These are phyloP conservation scores for Sphagnum magellanicum DNA, from an alignment of 228 moss, liverwort and hornwort genomes.

Conservation along the genomic window DNA sequence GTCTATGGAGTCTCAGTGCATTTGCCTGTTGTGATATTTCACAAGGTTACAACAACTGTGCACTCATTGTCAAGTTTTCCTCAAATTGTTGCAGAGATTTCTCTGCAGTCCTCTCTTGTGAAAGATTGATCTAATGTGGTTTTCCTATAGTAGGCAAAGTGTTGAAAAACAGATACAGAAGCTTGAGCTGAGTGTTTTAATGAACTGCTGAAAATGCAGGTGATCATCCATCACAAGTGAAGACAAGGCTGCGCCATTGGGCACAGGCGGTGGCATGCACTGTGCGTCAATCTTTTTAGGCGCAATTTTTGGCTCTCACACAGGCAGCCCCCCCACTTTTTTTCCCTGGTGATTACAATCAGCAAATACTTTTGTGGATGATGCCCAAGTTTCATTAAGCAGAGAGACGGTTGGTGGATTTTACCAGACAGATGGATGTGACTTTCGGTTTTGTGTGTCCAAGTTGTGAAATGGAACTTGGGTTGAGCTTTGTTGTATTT, in stretches of 20 bases:
- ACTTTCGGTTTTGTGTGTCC: not conserved
- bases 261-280: conserved; percentile 12
- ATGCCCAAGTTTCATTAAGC: not conserved
- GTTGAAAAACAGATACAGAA: no score
- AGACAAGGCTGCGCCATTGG: conserved; percentile 9
- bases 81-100: no score
- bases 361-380: not conserved
- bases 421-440: not conserved
- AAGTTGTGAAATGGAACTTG: not conserved
- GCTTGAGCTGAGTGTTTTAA: not conserved
- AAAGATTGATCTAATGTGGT: no score
- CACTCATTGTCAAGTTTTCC: no score
- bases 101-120: no score
- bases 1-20: no score
- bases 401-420: no score
- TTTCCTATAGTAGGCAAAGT: no score
- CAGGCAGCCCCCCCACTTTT: no score
- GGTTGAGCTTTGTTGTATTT: not conserved
- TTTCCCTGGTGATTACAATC: no score
- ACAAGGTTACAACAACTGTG: no score
- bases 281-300: conserved; percentile 2
- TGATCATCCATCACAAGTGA: conserved; percentile 7
- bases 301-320: not conserved
- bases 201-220: conserved; percentile 1
- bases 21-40: no score